Percentiles rank a stretch among this genome's conserved stretches.
Evolutionary conservation across 2,329 filamentous ascomycete genomes (phyloP).

Genomic region (Stemphylium beticola): DNA sequence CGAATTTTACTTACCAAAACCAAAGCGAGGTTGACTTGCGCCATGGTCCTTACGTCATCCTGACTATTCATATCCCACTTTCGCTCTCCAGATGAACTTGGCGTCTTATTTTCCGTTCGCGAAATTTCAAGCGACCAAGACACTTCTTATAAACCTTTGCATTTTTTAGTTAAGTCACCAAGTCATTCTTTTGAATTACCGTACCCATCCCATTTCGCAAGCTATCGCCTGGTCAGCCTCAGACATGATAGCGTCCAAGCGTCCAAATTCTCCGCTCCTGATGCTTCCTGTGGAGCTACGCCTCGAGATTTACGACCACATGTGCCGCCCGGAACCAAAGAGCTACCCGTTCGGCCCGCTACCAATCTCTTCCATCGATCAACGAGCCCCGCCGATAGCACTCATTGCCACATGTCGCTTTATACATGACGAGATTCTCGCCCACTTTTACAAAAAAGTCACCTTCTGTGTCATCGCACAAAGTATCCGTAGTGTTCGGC

Average conservation of each 20-base stretch:
- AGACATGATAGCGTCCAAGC: no score
- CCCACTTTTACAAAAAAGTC: slow-evolving; percentile 20
- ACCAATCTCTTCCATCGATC: slow-evolving; percentile 21
- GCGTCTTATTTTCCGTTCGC: neutral
- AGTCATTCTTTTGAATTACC: neutral
- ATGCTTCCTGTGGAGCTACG: slow-evolving; percentile 21
- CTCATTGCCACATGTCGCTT: slow-evolving; percentile 17
- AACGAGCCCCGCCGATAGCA: slow-evolving; percentile 10
- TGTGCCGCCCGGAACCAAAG: slow-evolving; percentile 7
- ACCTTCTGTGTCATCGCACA: slow-evolving; percentile 20
- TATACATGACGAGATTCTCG: slow-evolving; percentile 15
- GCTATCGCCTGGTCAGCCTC: no score
- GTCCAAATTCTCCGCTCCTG: slow-evolving; percentile 5
- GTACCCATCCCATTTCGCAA: neutral
- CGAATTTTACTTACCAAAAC: neutral
- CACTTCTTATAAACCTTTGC: neutral
- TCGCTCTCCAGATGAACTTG: neutral
- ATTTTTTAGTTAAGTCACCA: neutral
- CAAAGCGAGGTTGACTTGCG: neutral
- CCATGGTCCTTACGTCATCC: slow-evolving; percentile 20
- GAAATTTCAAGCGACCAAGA: neutral
- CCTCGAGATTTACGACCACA: slow-evolving; percentile 22
- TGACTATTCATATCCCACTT: no score
- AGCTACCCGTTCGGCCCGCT: slow-evolving; percentile 21
- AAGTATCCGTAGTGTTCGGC: neutral